phyloP scores from a whole-genome alignment of 139 green algal genomes.

The Chlorella sp. region DNA sequence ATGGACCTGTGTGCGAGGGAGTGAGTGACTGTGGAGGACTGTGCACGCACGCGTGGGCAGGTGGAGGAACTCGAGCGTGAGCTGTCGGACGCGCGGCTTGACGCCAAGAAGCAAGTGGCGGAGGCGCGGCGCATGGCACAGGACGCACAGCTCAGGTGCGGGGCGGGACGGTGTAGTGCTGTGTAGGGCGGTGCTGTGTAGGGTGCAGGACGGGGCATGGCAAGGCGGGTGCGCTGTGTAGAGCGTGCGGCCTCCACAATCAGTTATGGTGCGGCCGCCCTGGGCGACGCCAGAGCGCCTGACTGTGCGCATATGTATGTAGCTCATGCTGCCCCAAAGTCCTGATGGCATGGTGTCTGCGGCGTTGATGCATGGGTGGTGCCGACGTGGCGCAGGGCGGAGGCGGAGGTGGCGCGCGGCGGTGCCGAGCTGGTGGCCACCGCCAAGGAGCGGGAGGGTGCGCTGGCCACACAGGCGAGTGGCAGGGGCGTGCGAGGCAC shows the following conservation, averaged over 20 bases:
- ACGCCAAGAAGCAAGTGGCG: conserved; percentile 22
- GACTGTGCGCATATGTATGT: no score
- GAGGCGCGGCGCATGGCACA: conserved; percentile 22
- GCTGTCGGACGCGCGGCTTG: conserved; percentile 9
- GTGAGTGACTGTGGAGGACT: not conserved
- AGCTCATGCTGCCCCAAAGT: no score
- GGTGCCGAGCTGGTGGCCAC: conserved; percentile 25
- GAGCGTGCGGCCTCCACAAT: no score
- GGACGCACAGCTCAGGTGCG: conserved; percentile 14
- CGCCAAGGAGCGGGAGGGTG: conserved; percentile 21
- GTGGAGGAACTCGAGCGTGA: conserved; percentile 31
- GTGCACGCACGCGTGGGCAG: conserved; percentile 4
- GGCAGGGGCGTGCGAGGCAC: no score
- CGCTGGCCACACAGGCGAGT: conserved; percentile 2
- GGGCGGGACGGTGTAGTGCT: no score
- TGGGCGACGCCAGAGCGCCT: no score
- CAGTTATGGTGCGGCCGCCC: no score
- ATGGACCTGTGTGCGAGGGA: not conserved
- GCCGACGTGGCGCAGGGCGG: conserved; percentile 4
- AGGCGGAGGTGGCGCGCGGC: conserved; percentile 23
- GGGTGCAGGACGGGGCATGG: no score
- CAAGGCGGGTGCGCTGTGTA: no score
- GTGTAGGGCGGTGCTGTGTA: no score
- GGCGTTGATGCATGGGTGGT: no score
- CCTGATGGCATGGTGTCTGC: no score